Percentiles rank a stretch among this genome's conserved stretches.
These are phyloP conservation scores for Ilex aquifolium DNA, from an alignment of 257 asterid species.

Conservation along the genomic window DNA sequence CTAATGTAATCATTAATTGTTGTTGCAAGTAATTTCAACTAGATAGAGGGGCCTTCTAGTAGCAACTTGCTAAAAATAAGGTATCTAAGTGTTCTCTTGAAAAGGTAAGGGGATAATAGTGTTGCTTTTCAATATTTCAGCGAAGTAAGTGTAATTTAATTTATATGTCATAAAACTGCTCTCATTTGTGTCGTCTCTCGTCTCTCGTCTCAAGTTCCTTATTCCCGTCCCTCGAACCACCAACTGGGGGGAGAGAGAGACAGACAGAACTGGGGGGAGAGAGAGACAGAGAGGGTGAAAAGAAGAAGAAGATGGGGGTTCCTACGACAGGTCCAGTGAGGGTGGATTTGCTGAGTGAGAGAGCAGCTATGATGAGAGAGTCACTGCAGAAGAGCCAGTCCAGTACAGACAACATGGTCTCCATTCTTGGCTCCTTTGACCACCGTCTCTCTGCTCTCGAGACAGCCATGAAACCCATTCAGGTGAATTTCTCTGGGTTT, in stretches of 20 bases:
- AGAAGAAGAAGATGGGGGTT: constrained; percentile 24
- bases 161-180: no score
- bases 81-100: no score
- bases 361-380: constrained; percentile 36
- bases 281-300: neutral
- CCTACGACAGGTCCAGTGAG: constrained; percentile 15
- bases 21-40: no score
- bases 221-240: no score
- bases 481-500: constrained; percentile 14
- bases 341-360: constrained; percentile 31
- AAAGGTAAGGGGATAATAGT: no score
- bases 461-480: constrained; percentile 49
- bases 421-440: constrained; percentile 41
- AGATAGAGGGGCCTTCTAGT: no score
- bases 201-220: no score
- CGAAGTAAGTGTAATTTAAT: no score
- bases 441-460: constrained; percentile 48
- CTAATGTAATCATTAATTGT: no score
- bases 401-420: constrained; percentile 37
- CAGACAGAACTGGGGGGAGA: neutral
- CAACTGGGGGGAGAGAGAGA: neutral
- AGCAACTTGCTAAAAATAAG: no score
- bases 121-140: no score
- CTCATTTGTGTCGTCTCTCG: no score
- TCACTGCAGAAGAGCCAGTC: constrained; percentile 36